Base-by-base conservation (phyloP, 1,139 yeast genomes). In the Pichia sp. region DNA sequence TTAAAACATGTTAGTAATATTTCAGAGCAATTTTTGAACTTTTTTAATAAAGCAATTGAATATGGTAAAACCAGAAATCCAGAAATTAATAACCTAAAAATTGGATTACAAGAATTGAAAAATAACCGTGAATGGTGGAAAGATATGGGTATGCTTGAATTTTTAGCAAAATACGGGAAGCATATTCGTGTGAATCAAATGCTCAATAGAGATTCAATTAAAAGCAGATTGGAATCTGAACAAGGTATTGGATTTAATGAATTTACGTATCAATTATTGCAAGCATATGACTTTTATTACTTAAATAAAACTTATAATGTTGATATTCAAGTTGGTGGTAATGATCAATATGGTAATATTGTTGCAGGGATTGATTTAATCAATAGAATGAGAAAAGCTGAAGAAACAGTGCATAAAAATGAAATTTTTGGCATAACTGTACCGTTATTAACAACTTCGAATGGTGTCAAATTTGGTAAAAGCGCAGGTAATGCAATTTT, bases 271-370 rank as follows among this genome's bases (percentile, higher is more conserved):
- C 99, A 93, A 66, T 74, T 93, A 22, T 70, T 93, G 48, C 99
- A 93, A 67, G 98, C 97, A 0, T 93, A 81, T 67, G 99, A 93
- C 66, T 95, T 90, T 65, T 90, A 87, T 79, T 90, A 91, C 64
- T 72, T 95, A 58, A 82, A 81, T 70, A 75, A 76, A 45, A 67
- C 77, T 18, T 72, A 80, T 42, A 70, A 73, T 3, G 95, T 93
- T 44, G 74, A 77, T 48, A 69, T 90, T 38, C 97, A 93, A 70
- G 81, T 95, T 29, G 99, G 99, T 18, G 99, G 99, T 10, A 90
- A 87, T 65, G 99, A 93, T 66, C 99, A 93, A 69, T 93, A 97
- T 93, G 99, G 99, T 1, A 93, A 93, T 63, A 95, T 95, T 57
- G 89, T 96, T 7, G 98, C 98, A 0, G 99, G 99, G 0, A 80